Conservation (phyloP, 2,329 filamentous ascomycete species). For the Piedraia hortae region DNA sequence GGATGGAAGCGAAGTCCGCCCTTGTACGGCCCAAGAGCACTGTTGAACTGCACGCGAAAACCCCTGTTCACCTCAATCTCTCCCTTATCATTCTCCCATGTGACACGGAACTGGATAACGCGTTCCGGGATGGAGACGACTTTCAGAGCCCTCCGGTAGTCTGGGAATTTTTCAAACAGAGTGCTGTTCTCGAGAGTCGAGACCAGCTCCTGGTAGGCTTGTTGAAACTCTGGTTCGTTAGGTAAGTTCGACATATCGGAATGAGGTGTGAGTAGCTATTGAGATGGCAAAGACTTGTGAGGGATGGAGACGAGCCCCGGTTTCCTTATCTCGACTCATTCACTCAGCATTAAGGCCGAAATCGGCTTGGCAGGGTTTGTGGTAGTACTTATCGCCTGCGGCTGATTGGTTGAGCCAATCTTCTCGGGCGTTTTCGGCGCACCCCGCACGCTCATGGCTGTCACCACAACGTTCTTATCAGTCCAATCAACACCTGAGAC, state of each 20-base stretch:
- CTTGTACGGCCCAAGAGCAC: slow-evolving; percentile 90
- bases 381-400: too few species aligned
- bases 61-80: slow-evolving; percentile 76
- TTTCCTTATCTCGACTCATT: too few species aligned
- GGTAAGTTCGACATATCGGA: slow-evolving; percentile 38
- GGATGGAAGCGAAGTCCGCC: slow-evolving; percentile 89
- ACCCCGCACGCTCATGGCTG: too few species aligned
- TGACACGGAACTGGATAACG: slow-evolving; percentile 85
- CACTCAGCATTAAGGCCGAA: too few species aligned
- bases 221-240: slow-evolving; percentile 87
- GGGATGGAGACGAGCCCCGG: too few species aligned
- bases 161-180: slow-evolving; percentile 79
- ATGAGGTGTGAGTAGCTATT: not conserved
- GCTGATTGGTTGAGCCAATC: too few species aligned
- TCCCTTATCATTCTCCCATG: slow-evolving; percentile 79
- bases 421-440: too few species aligned
- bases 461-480: too few species aligned
- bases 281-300: too few species aligned
- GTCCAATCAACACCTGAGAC: too few species aligned
- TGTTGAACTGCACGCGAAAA: slow-evolving; percentile 97
- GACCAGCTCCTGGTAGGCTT: slow-evolving; percentile 90
- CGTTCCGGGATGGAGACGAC: slow-evolving; percentile 82
- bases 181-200: slow-evolving; percentile 83
- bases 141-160: slow-evolving; percentile 74
- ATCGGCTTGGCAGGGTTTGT: too few species aligned